A percentile compares a stretch with the other conserved stretches of the same genome.
Conservation (phyloP, 108 stramenopile species). For the Fistulifera solaris region DNA sequence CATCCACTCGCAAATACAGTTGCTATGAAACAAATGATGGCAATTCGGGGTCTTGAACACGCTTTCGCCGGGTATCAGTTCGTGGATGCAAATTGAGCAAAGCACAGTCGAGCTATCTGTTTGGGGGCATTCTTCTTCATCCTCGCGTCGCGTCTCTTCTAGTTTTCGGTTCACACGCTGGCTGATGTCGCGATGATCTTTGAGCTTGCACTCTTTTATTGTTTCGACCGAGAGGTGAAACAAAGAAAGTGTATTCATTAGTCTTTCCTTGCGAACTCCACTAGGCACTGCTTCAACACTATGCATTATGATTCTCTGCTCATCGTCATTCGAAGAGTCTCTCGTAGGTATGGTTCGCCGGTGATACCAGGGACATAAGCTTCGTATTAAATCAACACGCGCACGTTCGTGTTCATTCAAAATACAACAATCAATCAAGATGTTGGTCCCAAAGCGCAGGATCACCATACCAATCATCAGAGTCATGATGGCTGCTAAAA, state of each 20-base stretch:
- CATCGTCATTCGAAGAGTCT: not conserved
- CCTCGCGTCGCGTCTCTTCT: not conserved
- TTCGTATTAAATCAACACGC: not conserved
- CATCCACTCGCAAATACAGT: slow-evolving; percentile 7
- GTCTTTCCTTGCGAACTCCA: not conserved
- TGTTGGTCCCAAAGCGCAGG: slow-evolving; percentile 2
- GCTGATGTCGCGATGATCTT: not conserved
- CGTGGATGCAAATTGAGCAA: slow-evolving; percentile 9
- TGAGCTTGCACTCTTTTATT: not conserved
- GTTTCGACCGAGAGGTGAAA: not conserved
- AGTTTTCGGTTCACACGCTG: not conserved
- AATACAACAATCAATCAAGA: not conserved
- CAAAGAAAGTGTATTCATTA: not conserved
- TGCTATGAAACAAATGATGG: slow-evolving; percentile 8
- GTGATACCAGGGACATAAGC: not conserved
- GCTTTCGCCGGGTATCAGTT: slow-evolving; percentile 2
- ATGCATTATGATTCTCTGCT: too few relatives aligned
- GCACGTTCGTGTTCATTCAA: not conserved
- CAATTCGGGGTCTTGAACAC: slow-evolving; percentile 1
- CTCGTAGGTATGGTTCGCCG: not conserved
- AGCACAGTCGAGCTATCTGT: not conserved
- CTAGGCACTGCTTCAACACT: too few relatives aligned
- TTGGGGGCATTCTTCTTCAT: not conserved
- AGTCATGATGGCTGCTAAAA: not conserved
- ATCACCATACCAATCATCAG: not conserved